These are phyloP conservation scores for Xylaria hypoxylon DNA, from an alignment of 2,329 filamentous ascomycete species.

Conservation along the genomic window DNA sequence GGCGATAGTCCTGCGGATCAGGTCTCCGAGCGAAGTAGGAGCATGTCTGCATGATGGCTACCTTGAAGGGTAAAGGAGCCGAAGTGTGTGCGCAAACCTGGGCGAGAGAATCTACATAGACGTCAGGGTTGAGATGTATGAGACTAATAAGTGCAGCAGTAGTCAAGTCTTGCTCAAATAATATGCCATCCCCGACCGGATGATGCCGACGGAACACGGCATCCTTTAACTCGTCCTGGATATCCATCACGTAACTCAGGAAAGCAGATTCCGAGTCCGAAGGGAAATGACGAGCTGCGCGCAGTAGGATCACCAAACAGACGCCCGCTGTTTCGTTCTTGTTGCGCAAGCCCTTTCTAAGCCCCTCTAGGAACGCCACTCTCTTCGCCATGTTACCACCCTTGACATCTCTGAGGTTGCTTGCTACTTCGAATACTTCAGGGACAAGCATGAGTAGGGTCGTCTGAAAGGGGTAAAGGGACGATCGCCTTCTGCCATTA, in stretches of 20 bases:
- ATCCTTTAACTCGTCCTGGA: conserved; percentile 75
- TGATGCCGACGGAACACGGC: conserved; percentile 70
- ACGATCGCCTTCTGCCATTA: conserved; percentile 64
- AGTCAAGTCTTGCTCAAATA: conserved; percentile 73
- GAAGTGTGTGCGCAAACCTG: conserved; percentile 67
- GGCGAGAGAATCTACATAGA: conserved; percentile 67
- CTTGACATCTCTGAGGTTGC: conserved; percentile 73
- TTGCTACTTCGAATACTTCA: conserved; percentile 77
- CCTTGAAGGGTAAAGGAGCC: conserved; percentile 70
- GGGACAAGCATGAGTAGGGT: conserved; percentile 72
- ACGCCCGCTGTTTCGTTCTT: conserved; percentile 75
- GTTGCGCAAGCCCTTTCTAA: conserved; percentile 72
- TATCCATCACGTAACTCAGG: conserved; percentile 75
- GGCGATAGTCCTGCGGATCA: conserved; percentile 61
- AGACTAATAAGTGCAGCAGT: conserved; percentile 75
- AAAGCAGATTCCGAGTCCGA: conserved; percentile 71
- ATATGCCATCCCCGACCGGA: conserved; percentile 58
- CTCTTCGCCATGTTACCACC: conserved; percentile 73
- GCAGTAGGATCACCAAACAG: conserved; percentile 71
- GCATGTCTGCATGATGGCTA: conserved; percentile 71
- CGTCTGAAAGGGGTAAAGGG: conserved; percentile 72
- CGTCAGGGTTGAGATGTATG: conserved; percentile 70
- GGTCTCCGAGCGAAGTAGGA: conserved; percentile 69
- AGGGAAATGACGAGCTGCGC: conserved; percentile 72
- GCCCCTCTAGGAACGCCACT: conserved; percentile 71